Conservation (phyloP, 192 early-diverging fungal species). For the Backusella morwellensis region DNA sequence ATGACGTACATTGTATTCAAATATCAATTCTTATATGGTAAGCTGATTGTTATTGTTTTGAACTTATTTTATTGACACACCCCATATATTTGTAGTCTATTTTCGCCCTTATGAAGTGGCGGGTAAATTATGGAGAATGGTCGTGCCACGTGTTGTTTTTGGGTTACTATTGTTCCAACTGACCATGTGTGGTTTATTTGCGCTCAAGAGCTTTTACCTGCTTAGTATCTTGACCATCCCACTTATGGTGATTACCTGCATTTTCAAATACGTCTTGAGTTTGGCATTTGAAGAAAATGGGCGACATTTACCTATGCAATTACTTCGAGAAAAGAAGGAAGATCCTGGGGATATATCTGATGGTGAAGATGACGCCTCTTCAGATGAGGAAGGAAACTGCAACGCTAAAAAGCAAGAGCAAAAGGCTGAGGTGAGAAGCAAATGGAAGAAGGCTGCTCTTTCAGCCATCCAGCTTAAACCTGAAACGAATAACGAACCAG, state of each 20-base stretch:
- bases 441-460: conserved; percentile 1
- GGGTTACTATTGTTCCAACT: conserved; percentile 65
- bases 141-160: conserved; percentile 61
- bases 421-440: neutral
- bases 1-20: conserved; percentile 67
- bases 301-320: conserved; percentile 24
- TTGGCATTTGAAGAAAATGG: conserved; percentile 19
- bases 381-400: neutral
- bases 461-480: neutral
- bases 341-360: neutral
- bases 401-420: neutral
- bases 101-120: conserved; percentile 68
- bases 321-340: conserved; percentile 20
- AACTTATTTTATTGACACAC: neutral
- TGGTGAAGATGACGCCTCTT: neutral
- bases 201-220: conserved; percentile 44
- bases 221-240: conserved; percentile 39
- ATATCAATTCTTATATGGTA: conserved; percentile 71
- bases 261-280: conserved; percentile 41
- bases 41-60: neutral
- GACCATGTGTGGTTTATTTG: conserved; percentile 62
- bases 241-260: conserved; percentile 41
- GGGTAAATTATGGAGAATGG: conserved; percentile 68
- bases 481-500: neutral
- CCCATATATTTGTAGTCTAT: conserved; percentile 46